phyloP scores from a whole-genome alignment of 257 asterid genomes.

The Nicotiana tabacum region DNA sequence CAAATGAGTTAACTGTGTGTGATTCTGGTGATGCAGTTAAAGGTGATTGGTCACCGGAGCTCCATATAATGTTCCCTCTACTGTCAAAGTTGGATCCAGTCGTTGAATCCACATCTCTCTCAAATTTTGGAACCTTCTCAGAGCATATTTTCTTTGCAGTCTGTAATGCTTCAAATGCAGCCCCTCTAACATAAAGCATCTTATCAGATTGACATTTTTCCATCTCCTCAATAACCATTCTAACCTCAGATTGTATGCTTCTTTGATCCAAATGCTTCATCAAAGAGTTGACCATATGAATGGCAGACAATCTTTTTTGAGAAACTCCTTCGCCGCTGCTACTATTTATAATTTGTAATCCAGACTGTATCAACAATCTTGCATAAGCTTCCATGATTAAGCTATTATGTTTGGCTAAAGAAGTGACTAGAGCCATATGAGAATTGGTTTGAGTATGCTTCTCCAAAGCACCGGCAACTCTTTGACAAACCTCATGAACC shows the following conservation, averaged over 20 bases:
- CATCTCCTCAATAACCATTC: constrained; percentile 65
- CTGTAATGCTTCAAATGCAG: constrained; percentile 87
- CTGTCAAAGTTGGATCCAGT: constrained; percentile 47
- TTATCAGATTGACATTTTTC: constrained; percentile 75
- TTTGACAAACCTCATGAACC: constrained; percentile 91
- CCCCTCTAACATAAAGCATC: constrained; percentile 78
- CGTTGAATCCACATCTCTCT: constrained; percentile 39
- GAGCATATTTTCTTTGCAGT: constrained; percentile 55
- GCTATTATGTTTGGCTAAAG: constrained; percentile 80
- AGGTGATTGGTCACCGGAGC: constrained; percentile 52
- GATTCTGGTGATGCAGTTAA: constrained; percentile 76
- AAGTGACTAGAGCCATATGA: constrained; percentile 74
- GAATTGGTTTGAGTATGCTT: constrained; percentile 69
- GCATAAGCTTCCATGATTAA: constrained; percentile 86
- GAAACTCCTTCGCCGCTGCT: constrained; percentile 61
- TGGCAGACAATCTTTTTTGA: constrained; percentile 75
- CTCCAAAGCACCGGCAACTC: constrained; percentile 80
- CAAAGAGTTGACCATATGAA: constrained; percentile 81
- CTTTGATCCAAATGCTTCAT: constrained; percentile 77
- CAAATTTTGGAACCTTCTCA: constrained; percentile 45
- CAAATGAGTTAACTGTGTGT: constrained; percentile 57
- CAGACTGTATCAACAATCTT: constrained; percentile 60
- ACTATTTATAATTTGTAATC: constrained; percentile 49
- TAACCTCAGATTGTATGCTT: constrained; percentile 67
- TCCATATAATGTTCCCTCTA: constrained; percentile 31